Evolutionary conservation across 2,329 filamentous ascomycete species (phyloP), one percentile per base, ranked within the genome.

Genomic region (Hypoxylon sp.): DNA sequence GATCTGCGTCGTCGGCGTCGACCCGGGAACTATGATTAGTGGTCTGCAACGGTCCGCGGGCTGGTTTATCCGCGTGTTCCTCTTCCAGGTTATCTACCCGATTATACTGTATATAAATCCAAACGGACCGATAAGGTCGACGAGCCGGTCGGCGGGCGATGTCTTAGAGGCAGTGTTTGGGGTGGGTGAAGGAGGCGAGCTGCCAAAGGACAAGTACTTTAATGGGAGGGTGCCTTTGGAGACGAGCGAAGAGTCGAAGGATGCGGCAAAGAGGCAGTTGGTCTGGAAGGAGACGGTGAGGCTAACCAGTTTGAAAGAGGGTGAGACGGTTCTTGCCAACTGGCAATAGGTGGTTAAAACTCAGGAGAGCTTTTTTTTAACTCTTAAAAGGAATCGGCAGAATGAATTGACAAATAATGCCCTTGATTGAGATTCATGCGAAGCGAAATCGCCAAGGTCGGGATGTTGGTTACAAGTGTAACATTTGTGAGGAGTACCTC

Each of bases 201-300:
- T 13, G 17, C 29, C 35, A 8, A 65, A 62, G 53, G 67, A 50
- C 14, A 26, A 42, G 44, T 72, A 72, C 22, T 35, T 63, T 0
- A 19, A 68, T 13, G 68, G 61, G 3, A 55, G 44, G 37, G 33
- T 37, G 39, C 65, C 42, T 11, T n/a, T 19, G 8, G 39, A 64
- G 17, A 55, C 59, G 9, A 65, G 63, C 10, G 31, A 14, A 0
- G 70, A 72, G 60, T 55, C 72, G 1, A 58, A 24, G 5, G 69
- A 73, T 54, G 6, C 19, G 9, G 3, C 47, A 19, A 73, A 72
- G 51, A 47, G 69, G 26, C 26, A 62, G 4, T 57, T 68, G 51
- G 67, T 71, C 6, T 74, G 72, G 71, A 70, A 55, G 53, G 70
- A 65, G 24, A 74, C 39, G 13, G 63, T 71, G 24, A 54, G 33